A percentile compares a stretch with the other conserved stretches of the same genome.
These are phyloP conservation scores for Fraxinus angustifolia DNA, from an alignment of 305 asterid species.

Conservation along the genomic window DNA sequence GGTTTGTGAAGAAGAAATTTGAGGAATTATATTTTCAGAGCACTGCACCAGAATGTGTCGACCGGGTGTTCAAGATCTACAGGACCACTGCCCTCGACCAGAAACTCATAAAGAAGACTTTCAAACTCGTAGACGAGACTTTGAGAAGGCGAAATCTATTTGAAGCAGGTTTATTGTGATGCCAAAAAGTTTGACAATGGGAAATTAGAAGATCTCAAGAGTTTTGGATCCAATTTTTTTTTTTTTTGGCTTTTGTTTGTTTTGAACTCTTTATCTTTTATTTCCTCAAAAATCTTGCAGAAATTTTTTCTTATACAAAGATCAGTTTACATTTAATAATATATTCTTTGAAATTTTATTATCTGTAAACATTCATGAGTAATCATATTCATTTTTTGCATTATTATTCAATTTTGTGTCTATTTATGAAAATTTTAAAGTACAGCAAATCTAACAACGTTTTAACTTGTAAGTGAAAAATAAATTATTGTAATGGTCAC, in stretches of 20 bases:
- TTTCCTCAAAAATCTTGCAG: slow-evolving; percentile 14
- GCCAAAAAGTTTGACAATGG: background rate
- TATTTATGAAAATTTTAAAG: background rate
- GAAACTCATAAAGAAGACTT: slow-evolving; percentile 97
- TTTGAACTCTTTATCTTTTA: slow-evolving; percentile 12
- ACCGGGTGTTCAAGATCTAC: slow-evolving; percentile 90
- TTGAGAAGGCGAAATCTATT: slow-evolving; percentile 88
- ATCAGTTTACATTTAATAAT: slow-evolving; percentile 14
- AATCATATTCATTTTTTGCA: background rate
- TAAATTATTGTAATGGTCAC: background rate
- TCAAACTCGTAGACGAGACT: slow-evolving; percentile 96
- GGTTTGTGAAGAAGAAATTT: slow-evolving; percentile 95
- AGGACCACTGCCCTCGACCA: slow-evolving; percentile 96
- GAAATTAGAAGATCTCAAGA: background rate
- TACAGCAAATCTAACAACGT: background rate
- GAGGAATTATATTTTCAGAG: slow-evolving; percentile 93
- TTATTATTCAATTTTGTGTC: background rate
- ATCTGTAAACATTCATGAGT: slow-evolving; percentile 31
- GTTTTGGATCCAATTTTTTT: slow-evolving; percentile 16
- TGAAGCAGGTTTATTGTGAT: slow-evolving; percentile 88
- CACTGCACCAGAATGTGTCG: slow-evolving; percentile 85
- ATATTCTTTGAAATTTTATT: slow-evolving; percentile 24
- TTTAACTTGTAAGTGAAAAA: background rate
- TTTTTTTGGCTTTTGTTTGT: background rate
- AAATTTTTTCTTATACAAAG: slow-evolving; percentile 11